These are phyloP conservation scores for Afroboletus lepidellus DNA, from an alignment of 1,284 basidiomycete genomes.

Conservation along the genomic window DNA sequence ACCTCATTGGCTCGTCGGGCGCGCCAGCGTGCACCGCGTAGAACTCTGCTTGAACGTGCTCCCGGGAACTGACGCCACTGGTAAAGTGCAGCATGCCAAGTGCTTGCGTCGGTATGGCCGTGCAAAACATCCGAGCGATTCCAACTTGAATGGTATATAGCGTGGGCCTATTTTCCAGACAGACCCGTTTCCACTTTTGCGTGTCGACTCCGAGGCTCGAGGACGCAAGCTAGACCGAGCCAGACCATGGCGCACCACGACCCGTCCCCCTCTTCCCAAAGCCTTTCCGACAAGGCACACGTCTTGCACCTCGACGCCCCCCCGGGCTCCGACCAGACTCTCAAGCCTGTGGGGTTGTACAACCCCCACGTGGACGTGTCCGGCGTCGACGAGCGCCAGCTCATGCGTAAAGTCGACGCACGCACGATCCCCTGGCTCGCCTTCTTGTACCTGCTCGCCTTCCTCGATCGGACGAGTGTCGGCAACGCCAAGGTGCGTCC, in stretches of 20 bases:
- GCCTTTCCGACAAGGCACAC: slow-evolving; percentile 19
- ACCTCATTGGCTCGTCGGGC: no score
- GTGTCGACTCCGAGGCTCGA: no score
- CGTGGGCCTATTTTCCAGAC: no score
- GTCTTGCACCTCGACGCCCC: slow-evolving; percentile 9
- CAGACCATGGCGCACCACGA: not conserved
- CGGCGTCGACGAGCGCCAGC: slow-evolving; percentile 57
- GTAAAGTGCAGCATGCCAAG: no score
- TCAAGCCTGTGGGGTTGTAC: slow-evolving; percentile 34
- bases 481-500: slow-evolving; percentile 68
- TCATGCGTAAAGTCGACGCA: slow-evolving; percentile 65
- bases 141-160: no score
- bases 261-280: not conserved
- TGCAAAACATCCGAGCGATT: no score
- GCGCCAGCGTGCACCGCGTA: no score
- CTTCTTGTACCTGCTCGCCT: slow-evolving; percentile 72
- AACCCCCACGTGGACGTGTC: slow-evolving; percentile 54
- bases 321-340: not conserved
- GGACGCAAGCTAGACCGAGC: not conserved
- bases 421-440: slow-evolving; percentile 68
- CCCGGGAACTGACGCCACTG: no score
- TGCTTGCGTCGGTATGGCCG: no score
- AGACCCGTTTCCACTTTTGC: no score
- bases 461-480: slow-evolving; percentile 77
- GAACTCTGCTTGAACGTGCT: no score